Evolutionary conservation across 768 basidiomycete genomes (phyloP).

Genomic region (Suillus americanus): DNA sequence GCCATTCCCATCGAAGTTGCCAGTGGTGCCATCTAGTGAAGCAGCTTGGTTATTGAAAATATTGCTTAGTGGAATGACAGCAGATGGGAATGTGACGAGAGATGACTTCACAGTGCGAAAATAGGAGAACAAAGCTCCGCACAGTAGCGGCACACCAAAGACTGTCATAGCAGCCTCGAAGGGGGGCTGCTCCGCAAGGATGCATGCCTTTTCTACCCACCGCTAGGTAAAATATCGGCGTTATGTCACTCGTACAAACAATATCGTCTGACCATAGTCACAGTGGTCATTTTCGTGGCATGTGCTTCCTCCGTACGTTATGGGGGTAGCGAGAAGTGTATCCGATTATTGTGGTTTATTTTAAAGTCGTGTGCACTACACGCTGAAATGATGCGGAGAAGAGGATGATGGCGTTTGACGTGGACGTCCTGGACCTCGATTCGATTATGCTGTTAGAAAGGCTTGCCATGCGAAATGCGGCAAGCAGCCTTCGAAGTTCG

Average conservation of each 20-base stretch:
- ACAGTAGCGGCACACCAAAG: slow-evolving; percentile 23
- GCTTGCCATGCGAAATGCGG: not conserved
- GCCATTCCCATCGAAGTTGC: slow-evolving; percentile 40
- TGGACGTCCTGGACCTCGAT: not conserved
- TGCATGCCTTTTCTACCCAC: slow-evolving; percentile 15
- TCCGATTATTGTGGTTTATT: not conserved
- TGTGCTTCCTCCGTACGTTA: not conserved
- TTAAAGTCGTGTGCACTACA: not conserved
- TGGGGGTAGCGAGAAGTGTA: not conserved
- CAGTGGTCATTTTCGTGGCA: not conserved
- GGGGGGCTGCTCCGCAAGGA: slow-evolving; percentile 2
- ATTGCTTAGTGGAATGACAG: slow-evolving; percentile 26
- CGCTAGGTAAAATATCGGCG: slow-evolving; percentile 8
- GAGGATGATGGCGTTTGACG: not conserved
- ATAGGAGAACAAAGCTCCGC: slow-evolving; percentile 20
- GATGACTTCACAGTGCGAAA: slow-evolving; percentile 13
- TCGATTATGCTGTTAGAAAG: not conserved
- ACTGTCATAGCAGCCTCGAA: slow-evolving; percentile 13
- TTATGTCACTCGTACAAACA: not conserved
- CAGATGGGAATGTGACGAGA: slow-evolving; percentile 32
- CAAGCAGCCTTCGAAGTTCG: not conserved
- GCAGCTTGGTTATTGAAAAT: slow-evolving; percentile 46
- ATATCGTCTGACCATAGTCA: slow-evolving; percentile 17
- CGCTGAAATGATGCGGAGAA: not conserved
- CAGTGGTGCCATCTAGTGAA: slow-evolving; percentile 35